Conservation (phyloP, 345 rosid genomes). For the Garcia nutans region DNA sequence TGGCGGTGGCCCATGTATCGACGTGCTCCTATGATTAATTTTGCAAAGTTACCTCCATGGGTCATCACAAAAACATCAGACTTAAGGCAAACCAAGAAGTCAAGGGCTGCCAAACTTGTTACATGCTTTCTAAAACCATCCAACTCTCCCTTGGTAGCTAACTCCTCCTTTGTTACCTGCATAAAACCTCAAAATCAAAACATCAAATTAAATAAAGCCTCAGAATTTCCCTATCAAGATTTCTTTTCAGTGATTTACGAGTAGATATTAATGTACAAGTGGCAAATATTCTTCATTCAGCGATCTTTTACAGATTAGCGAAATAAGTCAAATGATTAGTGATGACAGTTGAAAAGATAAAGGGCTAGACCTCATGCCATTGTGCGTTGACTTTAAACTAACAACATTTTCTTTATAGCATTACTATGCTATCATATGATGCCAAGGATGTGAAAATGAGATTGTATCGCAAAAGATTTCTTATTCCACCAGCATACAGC, state of each 20-base stretch:
- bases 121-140: conserved; percentile 88
- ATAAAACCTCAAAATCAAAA: conserved; percentile 17
- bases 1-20: conserved; percentile 95
- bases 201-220: neutral
- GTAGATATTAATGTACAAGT: neutral
- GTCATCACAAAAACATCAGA: conserved; percentile 99
- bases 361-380: neutral
- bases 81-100: conserved; percentile 91
- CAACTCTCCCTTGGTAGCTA: conserved; percentile 75
- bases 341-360: neutral
- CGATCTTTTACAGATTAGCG: neutral
- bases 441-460: neutral
- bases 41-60: conserved; percentile 99
- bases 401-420: neutral
- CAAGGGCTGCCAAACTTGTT: conserved; percentile 97
- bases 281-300: neutral
- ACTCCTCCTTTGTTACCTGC: conserved; percentile 98
- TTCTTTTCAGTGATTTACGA: neutral
- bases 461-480: neutral
- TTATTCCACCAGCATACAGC: neutral
- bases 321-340: neutral
- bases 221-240: no score
- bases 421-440: neutral
- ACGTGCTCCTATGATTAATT: conserved; percentile 93
- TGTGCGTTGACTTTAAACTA: neutral